Conservation (phyloP, 176 grass and related monocot genomes). For the Stipa capillata region DNA sequence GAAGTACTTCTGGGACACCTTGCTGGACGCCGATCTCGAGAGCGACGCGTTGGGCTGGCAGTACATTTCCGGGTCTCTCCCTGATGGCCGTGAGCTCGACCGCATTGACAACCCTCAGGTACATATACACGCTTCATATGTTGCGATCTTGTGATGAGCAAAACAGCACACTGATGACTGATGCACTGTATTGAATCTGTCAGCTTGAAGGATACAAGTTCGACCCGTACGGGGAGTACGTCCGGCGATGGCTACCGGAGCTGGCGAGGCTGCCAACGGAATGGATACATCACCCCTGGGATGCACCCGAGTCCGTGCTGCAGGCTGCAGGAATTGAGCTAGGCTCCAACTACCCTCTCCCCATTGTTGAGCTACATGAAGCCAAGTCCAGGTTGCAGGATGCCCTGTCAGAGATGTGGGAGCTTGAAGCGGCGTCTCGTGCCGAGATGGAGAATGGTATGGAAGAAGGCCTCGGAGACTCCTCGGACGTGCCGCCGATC, state of each 20-base stretch:
- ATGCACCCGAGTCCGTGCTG: constrained; percentile 76
- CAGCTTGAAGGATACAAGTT: constrained; percentile 98
- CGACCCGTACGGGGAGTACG: constrained; percentile 83
- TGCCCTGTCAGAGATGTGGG: constrained; percentile 83
- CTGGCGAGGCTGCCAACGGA: constrained; percentile 81
- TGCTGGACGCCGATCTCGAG: constrained; percentile 97
- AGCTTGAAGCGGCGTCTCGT: constrained; percentile 70
- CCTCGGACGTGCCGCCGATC: constrained; percentile 57
- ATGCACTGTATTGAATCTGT: constrained; percentile 11
- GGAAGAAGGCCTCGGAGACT: constrained; percentile 94
- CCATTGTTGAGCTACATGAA: constrained; percentile 64
- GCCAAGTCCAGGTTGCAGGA: constrained; percentile 76
- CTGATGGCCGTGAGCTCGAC: constrained; percentile 88
- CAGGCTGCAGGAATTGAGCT: constrained; percentile 93
- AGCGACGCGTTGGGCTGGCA: constrained; percentile 97
- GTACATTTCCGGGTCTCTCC: constrained; percentile 88
- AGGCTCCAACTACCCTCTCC: constrained; percentile 90
- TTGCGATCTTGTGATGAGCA: constrained; percentile 25
- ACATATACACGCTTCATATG: constrained; percentile 7
- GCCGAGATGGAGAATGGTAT: constrained; percentile 85
- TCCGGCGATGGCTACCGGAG: constrained; percentile 92
- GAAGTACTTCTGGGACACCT: constrained; percentile 99
- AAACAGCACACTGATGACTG: constrained; percentile 21
- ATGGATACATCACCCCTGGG: constrained; percentile 99
- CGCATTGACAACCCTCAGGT: constrained; percentile 97